phyloP scores from a whole-genome alignment of 371 early-diverging fungal genomes.

The Conidiobolus incongruus region DNA sequence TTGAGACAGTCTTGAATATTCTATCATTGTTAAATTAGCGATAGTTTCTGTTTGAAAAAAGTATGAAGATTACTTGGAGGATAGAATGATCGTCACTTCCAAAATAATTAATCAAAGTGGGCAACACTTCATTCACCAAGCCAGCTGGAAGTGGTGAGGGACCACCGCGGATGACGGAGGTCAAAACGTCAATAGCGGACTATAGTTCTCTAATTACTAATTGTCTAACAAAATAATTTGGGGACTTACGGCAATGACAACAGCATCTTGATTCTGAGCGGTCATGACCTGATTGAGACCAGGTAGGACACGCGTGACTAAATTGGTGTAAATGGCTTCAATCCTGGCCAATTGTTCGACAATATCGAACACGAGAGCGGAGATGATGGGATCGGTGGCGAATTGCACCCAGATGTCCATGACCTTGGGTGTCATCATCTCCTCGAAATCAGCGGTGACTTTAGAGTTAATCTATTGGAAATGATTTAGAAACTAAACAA shows the following conservation, averaged over 20 bases:
- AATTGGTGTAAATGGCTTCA: conserved; percentile 23
- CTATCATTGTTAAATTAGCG: too few species aligned
- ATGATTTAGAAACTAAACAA: too few species aligned
- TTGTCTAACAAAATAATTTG: too few species aligned
- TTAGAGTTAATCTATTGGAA: conserved; percentile 30
- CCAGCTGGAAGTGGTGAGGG: conserved; percentile 47
- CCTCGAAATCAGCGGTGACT: conserved; percentile 44
- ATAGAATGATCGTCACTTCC: too few species aligned
- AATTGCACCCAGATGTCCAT: conserved; percentile 53
- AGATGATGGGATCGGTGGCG: conserved; percentile 39
- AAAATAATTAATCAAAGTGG: too few species aligned
- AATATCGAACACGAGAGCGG: conserved; percentile 49
- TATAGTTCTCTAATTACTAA: conserved; percentile 7
- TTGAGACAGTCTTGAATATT: too few species aligned
- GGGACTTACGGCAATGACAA: conserved; percentile 27
- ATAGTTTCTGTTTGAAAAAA: too few species aligned
- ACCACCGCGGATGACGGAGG: conserved; percentile 30
- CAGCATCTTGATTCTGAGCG: conserved; percentile 16
- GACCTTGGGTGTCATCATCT: conserved; percentile 40
- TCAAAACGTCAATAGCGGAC: conserved; percentile 49
- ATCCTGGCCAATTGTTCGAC: conserved; percentile 54
- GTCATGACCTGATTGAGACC: conserved; percentile 30
- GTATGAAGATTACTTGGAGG: too few species aligned
- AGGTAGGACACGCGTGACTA: conserved; percentile 47
- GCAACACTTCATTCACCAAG: too few species aligned